Evolutionary conservation across 2,329 filamentous ascomycete genomes (phyloP).

Genomic region (Fusarium xylarioides): DNA sequence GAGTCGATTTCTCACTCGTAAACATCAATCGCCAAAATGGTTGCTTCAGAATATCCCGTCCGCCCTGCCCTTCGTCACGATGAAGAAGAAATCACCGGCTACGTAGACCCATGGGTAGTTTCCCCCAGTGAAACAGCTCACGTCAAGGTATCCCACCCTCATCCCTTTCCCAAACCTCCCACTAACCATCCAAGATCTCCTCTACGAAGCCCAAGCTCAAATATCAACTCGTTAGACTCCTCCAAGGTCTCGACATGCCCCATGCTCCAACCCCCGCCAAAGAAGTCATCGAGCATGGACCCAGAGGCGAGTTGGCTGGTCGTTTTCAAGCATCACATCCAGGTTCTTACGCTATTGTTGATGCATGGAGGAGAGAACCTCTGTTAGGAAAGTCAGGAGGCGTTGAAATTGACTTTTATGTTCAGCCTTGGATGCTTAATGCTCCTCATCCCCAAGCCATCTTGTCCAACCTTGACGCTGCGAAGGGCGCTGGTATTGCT

Average conservation of each 20-base stretch:
- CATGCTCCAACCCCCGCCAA: not conserved
- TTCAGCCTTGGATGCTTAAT: not conserved
- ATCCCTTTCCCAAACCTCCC: accelerated
- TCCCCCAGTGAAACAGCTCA: not conserved
- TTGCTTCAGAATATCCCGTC: not conserved
- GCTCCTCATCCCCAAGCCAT: not conserved
- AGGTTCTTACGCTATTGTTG: not conserved
- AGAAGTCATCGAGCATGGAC: not conserved
- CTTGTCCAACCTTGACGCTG: not conserved
- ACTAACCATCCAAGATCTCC: not conserved
- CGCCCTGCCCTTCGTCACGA: not conserved
- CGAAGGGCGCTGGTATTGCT: not conserved
- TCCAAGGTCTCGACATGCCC: not conserved
- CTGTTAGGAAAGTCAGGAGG: not conserved
- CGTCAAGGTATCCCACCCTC: not conserved
- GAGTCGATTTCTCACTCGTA: not conserved
- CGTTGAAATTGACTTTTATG: not conserved
- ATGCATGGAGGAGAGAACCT: not conserved
- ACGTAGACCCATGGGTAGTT: not conserved
- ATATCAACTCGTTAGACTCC: not conserved
- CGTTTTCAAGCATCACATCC: not conserved
- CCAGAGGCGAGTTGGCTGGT: accelerated
- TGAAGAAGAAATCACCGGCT: not conserved
- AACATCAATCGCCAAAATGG: not conserved
- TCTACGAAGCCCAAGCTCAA: not conserved